phyloP scores from a whole-genome alignment of 352 stramenopile species.

The Phytophthora rubi region DNA sequence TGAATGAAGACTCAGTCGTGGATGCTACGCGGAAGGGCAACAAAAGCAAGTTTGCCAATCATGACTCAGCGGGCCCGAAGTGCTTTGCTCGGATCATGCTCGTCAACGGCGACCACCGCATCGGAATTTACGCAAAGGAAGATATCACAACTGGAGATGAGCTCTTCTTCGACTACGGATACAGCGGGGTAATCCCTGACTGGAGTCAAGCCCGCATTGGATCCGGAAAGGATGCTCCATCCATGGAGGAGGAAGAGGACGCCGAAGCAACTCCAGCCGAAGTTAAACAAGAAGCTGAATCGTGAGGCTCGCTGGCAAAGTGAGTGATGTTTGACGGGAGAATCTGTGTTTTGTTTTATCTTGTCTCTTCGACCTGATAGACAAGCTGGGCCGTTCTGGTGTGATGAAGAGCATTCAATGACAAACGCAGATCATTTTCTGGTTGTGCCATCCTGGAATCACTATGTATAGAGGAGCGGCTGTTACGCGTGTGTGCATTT shows the following conservation, averaged over 20 bases:
- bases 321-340: conserved; percentile 1
- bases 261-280: conserved; percentile 10
- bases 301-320: conserved; percentile 9
- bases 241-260: conserved; percentile 23
- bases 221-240: conserved; percentile 30
- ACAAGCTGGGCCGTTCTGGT: neutral
- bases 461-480: conserved; percentile 31
- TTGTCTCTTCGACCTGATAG: neutral
- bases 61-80: conserved; percentile 81
- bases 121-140: conserved; percentile 93
- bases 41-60: conserved; percentile 96
- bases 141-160: conserved; percentile 90
- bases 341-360: neutral
- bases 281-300: conserved; percentile 23
- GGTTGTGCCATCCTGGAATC: neutral
- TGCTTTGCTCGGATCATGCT: conserved; percentile 88
- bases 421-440: neutral
- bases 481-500: conserved; percentile 4
- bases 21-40: conserved; percentile 95
- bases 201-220: conserved; percentile 77
- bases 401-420: neutral
- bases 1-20: conserved; percentile 93
- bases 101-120: conserved; percentile 93
- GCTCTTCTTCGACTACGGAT: conserved; percentile 87
- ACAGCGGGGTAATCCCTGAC: conserved; percentile 82